Conservation (phyloP, 352 stramenopile species). For the Pythium utonaiense region DNA sequence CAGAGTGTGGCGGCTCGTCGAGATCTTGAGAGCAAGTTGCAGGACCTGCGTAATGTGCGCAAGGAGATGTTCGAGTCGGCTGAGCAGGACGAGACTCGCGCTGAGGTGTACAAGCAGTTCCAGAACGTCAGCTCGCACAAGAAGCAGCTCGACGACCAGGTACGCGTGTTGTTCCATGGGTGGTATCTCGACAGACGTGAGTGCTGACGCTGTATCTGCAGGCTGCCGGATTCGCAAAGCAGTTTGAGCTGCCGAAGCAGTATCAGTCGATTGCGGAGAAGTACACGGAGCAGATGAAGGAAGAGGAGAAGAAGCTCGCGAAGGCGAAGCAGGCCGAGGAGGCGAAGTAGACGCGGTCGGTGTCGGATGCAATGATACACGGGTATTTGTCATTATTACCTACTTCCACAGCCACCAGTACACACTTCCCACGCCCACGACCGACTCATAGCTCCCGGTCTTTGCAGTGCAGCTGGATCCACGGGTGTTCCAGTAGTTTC, state of each 20-base stretch:
- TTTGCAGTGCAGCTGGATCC: conserved; percentile 86
- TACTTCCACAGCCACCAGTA: background rate
- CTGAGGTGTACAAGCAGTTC: conserved; percentile 59
- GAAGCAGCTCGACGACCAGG: conserved; percentile 61
- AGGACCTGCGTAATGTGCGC: conserved; percentile 52
- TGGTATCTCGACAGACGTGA: background rate
- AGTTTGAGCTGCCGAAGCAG: conserved; percentile 68
- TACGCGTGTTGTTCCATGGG: conserved; percentile 8
- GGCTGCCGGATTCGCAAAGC: conserved; percentile 64
- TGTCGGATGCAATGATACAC: conserved; percentile 2
- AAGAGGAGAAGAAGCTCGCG: conserved; percentile 18
- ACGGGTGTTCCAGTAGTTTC: conserved; percentile 94
- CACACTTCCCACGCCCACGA: background rate
- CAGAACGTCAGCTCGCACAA: conserved; percentile 51
- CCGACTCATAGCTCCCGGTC: conserved; percentile 13
- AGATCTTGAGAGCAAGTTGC: conserved; percentile 60
- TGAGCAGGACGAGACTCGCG: conserved; percentile 45
- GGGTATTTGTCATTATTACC: conserved; percentile 14
- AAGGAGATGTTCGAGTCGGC: conserved; percentile 58
- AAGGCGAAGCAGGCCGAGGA: background rate
- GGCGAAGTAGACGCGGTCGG: background rate
- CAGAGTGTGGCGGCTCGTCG: conserved; percentile 44
- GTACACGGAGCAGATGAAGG: conserved; percentile 36
- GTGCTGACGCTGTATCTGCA: conserved; percentile 8
- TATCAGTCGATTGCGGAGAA: conserved; percentile 68